Evolutionary conservation across 805 yeast genomes (phyloP), one percentile per base, ranked within the genome.

Genomic region (Ascoidea asiatica): DNA sequence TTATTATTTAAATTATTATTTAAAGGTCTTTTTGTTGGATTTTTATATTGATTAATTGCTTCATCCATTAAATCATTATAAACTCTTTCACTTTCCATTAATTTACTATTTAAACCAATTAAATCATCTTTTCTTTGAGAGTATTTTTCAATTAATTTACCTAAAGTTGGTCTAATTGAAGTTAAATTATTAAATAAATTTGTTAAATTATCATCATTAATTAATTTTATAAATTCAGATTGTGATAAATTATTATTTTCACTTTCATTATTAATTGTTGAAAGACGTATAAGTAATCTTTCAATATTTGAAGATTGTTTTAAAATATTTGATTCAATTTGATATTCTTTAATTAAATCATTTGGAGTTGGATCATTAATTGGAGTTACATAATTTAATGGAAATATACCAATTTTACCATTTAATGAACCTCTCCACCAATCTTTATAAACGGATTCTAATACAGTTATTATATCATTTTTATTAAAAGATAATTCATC

Each of bases 381-480:
- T 2, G 88, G 88, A 0, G 85, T 73, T 1, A 92, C 97, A 56
- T 92, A 90, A 58, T 90, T 90, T 47, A 85, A 72, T 0, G 98
- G 98, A 61, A 90, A 88, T 13, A 92, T 81, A 18, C 98, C 98
- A 43, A 78, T 69, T 44, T 71, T 72, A 1, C 96, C 96, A 44
- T 74, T 70, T 43, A 90, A 63, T 5, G 90, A 75, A 15, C 98
- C 98, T 52, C 86, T 73, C 81, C 96, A 85, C 98, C 98, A 90
- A 56, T 90, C 97, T 49, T 85, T 72, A 59, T 88, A 89, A 5
- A 84, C 95, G 15, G 81, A 72, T 53, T 89, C 97, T 35, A 89
- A 68, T 1, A 92, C 95, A 1, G 81, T 80, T 42, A 90, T 89
- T 13, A 86, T 68, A 57, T 90, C 97, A 38, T 95, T 97, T 54